Evolutionary conservation across 208 protist species (phyloP).

Genomic region (Leishmania arabica): DNA sequence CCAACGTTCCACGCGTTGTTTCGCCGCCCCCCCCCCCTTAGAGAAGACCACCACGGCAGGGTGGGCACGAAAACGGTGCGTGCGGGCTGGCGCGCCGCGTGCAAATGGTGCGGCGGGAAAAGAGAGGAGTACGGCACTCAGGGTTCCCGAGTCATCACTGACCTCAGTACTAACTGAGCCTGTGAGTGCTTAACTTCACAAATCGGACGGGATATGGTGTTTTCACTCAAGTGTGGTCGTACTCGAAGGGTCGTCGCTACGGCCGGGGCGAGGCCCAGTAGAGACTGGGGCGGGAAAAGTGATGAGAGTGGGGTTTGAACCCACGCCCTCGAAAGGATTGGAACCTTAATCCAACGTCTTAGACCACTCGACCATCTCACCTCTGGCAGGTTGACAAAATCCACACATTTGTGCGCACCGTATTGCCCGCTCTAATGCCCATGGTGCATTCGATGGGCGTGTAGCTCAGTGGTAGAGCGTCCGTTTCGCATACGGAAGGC

Average conservation of each 20-base stretch:
- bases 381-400: conserved; percentile 34
- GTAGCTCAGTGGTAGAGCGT: conserved; percentile 82
- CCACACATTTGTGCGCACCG: conserved; percentile 9
- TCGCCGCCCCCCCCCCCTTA: background rate
- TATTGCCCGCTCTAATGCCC: conserved; percentile 14
- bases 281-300: conserved; percentile 12
- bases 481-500: conserved; percentile 80
- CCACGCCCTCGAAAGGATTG: conserved; percentile 73
- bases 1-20: background rate
- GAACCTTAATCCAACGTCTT: conserved; percentile 75
- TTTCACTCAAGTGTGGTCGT: conserved; percentile 10
- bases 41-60: background rate
- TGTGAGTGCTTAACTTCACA: conserved; percentile 5
- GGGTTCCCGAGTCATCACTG: conserved; percentile 9
- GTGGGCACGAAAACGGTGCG: background rate
- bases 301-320: conserved; percentile 76
- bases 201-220: conserved; percentile 12
- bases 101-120: background rate
- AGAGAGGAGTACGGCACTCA: conserved; percentile 1
- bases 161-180: conserved; percentile 3
- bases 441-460: conserved; percentile 38
- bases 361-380: conserved; percentile 76
- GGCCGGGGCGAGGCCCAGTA: background rate
- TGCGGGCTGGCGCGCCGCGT: background rate
- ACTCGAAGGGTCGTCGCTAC: conserved; percentile 17